Evolutionary conservation across 108 stramenopile species (phyloP).

Genomic region (Thalassiosira profunda): DNA sequence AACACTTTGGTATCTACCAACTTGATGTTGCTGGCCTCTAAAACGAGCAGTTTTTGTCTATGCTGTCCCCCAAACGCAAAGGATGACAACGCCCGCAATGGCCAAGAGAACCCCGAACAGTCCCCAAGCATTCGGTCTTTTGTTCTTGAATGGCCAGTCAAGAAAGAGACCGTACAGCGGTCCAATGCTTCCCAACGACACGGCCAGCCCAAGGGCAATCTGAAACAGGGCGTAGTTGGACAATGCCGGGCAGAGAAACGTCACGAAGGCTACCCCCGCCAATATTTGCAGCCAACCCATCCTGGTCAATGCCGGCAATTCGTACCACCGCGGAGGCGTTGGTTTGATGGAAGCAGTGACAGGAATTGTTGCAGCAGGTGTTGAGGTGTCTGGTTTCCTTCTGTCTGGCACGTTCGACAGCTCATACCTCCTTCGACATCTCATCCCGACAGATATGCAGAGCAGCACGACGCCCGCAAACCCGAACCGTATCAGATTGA

Average conservation of each 20-base stretch:
- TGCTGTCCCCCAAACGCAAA: constrained; percentile 52
- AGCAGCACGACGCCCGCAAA: constrained; percentile 75
- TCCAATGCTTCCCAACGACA: constrained; percentile 77
- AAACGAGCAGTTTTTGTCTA: too few species aligned
- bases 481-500: constrained; percentile 90
- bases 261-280: constrained; percentile 78
- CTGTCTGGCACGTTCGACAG: background rate
- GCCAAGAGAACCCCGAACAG: constrained; percentile 59
- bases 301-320: constrained; percentile 52
- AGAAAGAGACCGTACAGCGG: constrained; percentile 82
- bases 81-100: constrained; percentile 64
- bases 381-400: background rate
- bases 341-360: too few species aligned
- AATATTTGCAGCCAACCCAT: constrained; percentile 60
- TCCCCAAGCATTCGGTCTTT: constrained; percentile 47
- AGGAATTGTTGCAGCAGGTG: too few species aligned
- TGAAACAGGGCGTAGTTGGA: constrained; percentile 89
- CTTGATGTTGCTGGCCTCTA: too few species aligned
- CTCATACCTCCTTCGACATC: constrained; percentile 1
- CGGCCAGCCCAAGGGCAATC: constrained; percentile 71
- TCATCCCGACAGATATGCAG: constrained; percentile 46
- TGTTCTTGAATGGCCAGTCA: constrained; percentile 51
- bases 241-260: constrained; percentile 80
- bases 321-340: constrained; percentile 49
- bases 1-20: too few species aligned